phyloP scores from a whole-genome alignment of 2,329 filamentous ascomycete species.

The Dendrostoma leiphaemia region DNA sequence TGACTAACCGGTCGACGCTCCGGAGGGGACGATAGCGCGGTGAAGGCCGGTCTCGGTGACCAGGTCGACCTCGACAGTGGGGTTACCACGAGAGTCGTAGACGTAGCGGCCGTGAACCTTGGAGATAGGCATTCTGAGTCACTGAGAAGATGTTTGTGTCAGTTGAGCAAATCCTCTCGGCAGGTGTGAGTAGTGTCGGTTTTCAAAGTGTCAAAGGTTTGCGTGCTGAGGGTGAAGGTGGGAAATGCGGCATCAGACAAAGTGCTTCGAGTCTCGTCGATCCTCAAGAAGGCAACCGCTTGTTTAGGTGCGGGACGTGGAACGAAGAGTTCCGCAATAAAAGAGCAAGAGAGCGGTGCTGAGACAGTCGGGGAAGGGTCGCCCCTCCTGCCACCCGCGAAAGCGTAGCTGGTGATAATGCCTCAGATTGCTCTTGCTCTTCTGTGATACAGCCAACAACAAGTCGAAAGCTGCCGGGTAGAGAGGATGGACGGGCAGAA shows the following conservation, averaged over 20 bases:
- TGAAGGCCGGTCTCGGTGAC: conserved; percentile 95
- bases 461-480: not conserved
- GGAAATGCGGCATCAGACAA: not conserved
- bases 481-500: too few relatives aligned
- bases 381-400: not conserved
- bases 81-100: conserved; percentile 98
- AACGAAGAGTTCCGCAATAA: not conserved
- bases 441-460: not conserved
- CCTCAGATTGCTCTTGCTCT: conserved; percentile 7
- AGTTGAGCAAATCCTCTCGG: not conserved
- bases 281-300: not conserved
- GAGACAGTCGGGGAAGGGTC: not conserved
- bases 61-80: conserved; percentile 96
- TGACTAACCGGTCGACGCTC: conserved; percentile 83
- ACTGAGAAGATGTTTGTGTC: not conserved
- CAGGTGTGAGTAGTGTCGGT: not conserved
- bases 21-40: conserved; percentile 95
- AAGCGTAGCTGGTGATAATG: conserved; percentile 12
- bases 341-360: not conserved
- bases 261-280: not conserved
- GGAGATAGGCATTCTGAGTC: conserved; percentile 76
- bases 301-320: not conserved
- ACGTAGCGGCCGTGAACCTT: conserved; percentile 92
- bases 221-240: not conserved
- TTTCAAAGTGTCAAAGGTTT: not conserved